These are phyloP conservation scores for Sorghum bicolor DNA, from an alignment of 176 grass and related monocot genomes.

Conservation along the genomic window Sorghum_bicolor_NCBIv3 NC_012875.2:51086001-51086500, in stretches of 20 bases:
- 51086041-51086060: not conserved
- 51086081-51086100: constrained; percentile 11
- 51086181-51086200: not conserved
- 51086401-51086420: not conserved
- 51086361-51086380: constrained; percentile 78
- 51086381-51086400: constrained; percentile 69
- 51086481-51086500: not conserved
- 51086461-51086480: not conserved
- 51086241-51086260: not conserved
- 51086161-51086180: not conserved
- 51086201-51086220: not conserved
- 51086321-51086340: constrained; percentile 80
- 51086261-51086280: not conserved
- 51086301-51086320: constrained; percentile 26
- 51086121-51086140: not conserved
- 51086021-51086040: constrained; percentile 31
- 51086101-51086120: not conserved
- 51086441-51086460: not conserved
- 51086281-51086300: not conserved
- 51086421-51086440: not conserved
- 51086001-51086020: constrained; percentile 18
- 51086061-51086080: not conserved
- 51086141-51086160: not conserved
- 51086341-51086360: constrained; percentile 64
- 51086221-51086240: not conserved